Conservation (phyloP, 495 filamentous ascomycete species). For the Xylaria longipes region DNA sequence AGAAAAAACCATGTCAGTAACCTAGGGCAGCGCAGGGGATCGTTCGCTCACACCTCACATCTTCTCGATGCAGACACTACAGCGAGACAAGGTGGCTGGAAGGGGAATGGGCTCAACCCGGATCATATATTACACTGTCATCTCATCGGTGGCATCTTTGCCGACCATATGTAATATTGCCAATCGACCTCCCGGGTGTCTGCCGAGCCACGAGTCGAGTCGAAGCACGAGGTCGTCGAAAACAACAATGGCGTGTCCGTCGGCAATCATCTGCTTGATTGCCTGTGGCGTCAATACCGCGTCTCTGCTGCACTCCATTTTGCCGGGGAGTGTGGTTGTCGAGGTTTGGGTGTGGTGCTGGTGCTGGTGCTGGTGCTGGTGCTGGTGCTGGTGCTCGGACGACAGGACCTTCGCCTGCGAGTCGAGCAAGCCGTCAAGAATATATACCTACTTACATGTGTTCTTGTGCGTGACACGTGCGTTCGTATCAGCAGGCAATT, state of each 20-base stretch:
- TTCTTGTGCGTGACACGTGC: not conserved
- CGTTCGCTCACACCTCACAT: constrained; percentile 17
- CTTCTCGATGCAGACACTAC: not conserved
- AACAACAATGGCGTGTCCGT: constrained; percentile 54
- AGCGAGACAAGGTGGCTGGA: constrained; percentile 17
- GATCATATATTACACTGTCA: constrained; percentile 45
- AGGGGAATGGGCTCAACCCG: constrained; percentile 16
- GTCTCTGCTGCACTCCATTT: constrained; percentile 7
- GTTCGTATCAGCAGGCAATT: not conserved
- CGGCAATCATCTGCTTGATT: constrained; percentile 51
- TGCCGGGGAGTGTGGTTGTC: not conserved
- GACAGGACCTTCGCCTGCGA: not conserved
- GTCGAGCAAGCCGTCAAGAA: not conserved
- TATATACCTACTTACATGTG: not conserved
- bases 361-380: too few species aligned
- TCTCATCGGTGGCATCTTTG: constrained; percentile 59
- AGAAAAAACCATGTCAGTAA: not conserved
- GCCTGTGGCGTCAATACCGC: constrained; percentile 31
- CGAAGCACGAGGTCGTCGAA: constrained; percentile 50
- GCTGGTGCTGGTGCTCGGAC: too few species aligned
- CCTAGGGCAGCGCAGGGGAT: not conserved
- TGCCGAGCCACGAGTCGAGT: constrained; percentile 52
- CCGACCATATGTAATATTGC: constrained; percentile 59
- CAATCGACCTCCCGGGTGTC: constrained; percentile 54
- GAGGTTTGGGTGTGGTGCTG: not conserved